phyloP scores from a whole-genome alignment of 257 asterid species.

The Penstemon davidsonii region DNA sequence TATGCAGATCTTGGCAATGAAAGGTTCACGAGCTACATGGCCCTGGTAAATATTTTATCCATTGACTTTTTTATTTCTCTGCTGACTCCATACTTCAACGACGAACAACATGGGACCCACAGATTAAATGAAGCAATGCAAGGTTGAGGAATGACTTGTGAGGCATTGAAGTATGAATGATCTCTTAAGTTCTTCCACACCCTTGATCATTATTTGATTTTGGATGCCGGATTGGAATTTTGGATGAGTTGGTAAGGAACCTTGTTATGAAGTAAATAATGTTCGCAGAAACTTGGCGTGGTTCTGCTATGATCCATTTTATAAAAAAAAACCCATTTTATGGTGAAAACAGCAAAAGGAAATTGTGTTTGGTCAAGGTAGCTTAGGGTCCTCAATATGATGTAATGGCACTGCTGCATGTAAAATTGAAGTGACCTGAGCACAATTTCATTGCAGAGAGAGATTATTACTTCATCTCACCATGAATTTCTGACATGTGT shows the following conservation, averaged over 20 bases:
- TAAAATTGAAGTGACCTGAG: constrained; percentile 37
- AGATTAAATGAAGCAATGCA: constrained; percentile 77
- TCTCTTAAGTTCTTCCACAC: constrained; percentile 99
- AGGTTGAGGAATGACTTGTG: constrained; percentile 99
- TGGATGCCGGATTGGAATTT: constrained; percentile 79
- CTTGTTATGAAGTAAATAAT: constrained; percentile 77
- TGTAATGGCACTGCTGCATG: constrained; percentile 40
- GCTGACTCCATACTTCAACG: constrained; percentile 96
- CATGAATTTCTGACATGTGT: constrained; percentile 24
- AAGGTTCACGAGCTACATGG: constrained; percentile 99
- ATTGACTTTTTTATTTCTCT: constrained; percentile 71
- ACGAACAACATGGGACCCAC: constrained; percentile 96
- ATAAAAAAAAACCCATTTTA: constrained; percentile 44
- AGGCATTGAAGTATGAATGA: constrained; percentile 99
- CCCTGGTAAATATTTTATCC: constrained; percentile 99
- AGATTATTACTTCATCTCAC: constrained; percentile 9
- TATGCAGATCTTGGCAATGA: constrained; percentile 97
- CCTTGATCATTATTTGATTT: constrained; percentile 92
- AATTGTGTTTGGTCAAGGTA: constrained; percentile 56
- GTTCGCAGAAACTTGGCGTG: constrained; percentile 69
- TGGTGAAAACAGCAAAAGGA: constrained; percentile 36
- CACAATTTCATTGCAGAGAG: constrained; percentile 30
- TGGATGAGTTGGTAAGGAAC: constrained; percentile 96
- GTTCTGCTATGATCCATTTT: constrained; percentile 58
- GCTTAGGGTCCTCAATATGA: constrained; percentile 45